These are phyloP conservation scores for Agrocybe chaxingu DNA, from an alignment of 768 basidiomycete species.

Conservation along the genomic window DNA sequence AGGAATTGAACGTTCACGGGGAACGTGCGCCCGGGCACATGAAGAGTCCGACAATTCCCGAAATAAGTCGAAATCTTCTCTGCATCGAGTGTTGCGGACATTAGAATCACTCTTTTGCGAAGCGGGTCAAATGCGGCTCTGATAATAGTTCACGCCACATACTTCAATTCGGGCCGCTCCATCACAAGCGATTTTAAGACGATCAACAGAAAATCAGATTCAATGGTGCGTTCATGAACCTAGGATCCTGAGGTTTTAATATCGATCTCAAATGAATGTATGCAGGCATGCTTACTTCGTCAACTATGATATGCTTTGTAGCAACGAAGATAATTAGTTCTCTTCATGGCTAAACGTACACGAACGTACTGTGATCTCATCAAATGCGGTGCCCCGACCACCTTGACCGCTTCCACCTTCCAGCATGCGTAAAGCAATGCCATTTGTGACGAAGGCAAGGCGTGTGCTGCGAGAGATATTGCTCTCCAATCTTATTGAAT, in stretches of 20 bases:
- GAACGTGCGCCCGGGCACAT: conserved; percentile 92
- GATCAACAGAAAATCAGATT: conserved; percentile 95
- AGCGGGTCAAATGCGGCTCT: background rate
- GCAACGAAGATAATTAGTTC: conserved; percentile 2
- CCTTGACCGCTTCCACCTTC: conserved; percentile 73
- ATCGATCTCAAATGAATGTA: background rate
- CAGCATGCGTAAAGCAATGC: conserved; percentile 96
- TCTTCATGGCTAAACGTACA: conserved; percentile 1
- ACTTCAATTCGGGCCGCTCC: conserved; percentile 85
- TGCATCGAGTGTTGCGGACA: conserved; percentile 95
- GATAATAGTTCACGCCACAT: conserved; percentile 12
- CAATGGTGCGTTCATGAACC: conserved; percentile 96
- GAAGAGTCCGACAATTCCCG: conserved; percentile 78
- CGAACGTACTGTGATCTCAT: conserved; percentile 83
- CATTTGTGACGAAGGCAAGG: conserved; percentile 85
- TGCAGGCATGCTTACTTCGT: conserved; percentile 57
- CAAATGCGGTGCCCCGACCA: conserved; percentile 78
- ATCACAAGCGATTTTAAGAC: conserved; percentile 82
- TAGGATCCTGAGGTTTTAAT: conserved; percentile 20
- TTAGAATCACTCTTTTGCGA: conserved; percentile 72
- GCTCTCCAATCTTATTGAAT: conserved; percentile 91
- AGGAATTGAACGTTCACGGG: conserved; percentile 84
- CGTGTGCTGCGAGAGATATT: conserved; percentile 77
- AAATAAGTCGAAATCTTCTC: conserved; percentile 89
- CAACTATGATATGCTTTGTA: conserved; percentile 85